Evolutionary conservation across 2,329 filamentous ascomycete genomes (phyloP), one percentile per base, ranked within the genome.

Genomic region (Xylaria multiplex): DNA sequence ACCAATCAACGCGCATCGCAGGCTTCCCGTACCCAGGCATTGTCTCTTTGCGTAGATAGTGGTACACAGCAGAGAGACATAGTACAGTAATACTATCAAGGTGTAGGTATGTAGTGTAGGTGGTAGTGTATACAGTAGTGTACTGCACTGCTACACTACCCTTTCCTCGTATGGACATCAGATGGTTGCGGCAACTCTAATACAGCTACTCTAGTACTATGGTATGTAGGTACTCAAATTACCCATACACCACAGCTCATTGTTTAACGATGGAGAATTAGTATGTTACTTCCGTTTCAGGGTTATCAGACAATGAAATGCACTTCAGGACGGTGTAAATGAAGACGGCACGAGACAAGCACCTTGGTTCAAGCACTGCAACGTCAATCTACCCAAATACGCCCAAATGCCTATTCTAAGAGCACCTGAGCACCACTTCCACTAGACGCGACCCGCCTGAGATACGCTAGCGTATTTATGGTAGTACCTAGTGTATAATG

Each of bases 1-100:
- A 46, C 66, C 66, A 68, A 66, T 68, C 32, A 32, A 42, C 16
- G 24, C 22, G 22, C 35, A 43, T 19, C 3, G 40, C n/a, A 14
- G n/a, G 14, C 14, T 40, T 22, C 11, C 32, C 22, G 46, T 43
- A 40, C 22, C 30, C 55, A 54, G 32, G 14, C 50, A 62, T 40
- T 40, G 9, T 40, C 37, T 40, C 24, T 40, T 3, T 32, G 32
- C 45, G 46, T 53, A 19, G 37, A 40, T 40, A 40, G 11, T 40
- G 13, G 13, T 40, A 40, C 11, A 40, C 27, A 27, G 1, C 27
- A 27, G 27, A 27, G 27, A 35, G 32, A 35, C 6, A 7, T 7
- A 9, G 9, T 35, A 35, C 32, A 35, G 32, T 35, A 35, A 35
- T 35, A 35, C 32, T 35, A 35, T 35, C 8, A 8, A 11, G 8